Conservation (phyloP, 495 filamentous ascomycete species). For the Annulohypoxylon nitens region DNA sequence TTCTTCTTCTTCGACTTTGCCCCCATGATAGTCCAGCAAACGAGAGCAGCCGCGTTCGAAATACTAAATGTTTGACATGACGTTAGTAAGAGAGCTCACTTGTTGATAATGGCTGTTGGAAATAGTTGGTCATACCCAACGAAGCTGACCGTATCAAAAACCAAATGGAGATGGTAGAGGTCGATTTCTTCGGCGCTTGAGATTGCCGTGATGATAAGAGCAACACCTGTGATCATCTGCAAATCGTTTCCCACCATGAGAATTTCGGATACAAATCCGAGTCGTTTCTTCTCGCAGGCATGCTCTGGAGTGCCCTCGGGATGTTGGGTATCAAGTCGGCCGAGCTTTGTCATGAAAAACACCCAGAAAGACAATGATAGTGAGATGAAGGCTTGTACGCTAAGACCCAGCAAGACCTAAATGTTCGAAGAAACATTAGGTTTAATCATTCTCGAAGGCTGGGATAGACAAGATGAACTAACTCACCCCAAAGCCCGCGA, state of each 20-base stretch:
- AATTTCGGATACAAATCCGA: slow-evolving; percentile 54
- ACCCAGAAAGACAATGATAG: slow-evolving; percentile 55
- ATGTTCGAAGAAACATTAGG: slow-evolving; percentile 6
- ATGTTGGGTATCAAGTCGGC: slow-evolving; percentile 50
- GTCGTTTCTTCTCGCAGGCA: slow-evolving; percentile 50
- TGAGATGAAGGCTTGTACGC: slow-evolving; percentile 51
- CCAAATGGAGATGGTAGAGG: slow-evolving; percentile 55
- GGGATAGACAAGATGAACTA: slow-evolving; percentile 30
- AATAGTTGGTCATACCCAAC: slow-evolving; percentile 47
- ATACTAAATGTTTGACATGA: slow-evolving; percentile 28
- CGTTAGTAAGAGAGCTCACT: slow-evolving; percentile 12
- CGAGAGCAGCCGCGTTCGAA: slow-evolving; percentile 54
- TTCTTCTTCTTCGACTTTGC: slow-evolving; percentile 37
- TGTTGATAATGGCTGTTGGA: neutral
- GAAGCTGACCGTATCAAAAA: slow-evolving; percentile 55
- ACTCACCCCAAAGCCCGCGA: slow-evolving; percentile 56
- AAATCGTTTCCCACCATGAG: slow-evolving; percentile 56
- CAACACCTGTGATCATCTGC: slow-evolving; percentile 49
- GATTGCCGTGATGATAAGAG: slow-evolving; percentile 52
- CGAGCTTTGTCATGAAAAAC: slow-evolving; percentile 59
- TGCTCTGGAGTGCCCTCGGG: slow-evolving; percentile 48
- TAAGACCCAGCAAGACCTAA: slow-evolving; percentile 54
- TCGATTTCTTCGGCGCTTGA: slow-evolving; percentile 42
- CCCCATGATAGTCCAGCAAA: slow-evolving; percentile 52
- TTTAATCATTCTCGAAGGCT: slow-evolving; percentile 12